Conservation (phyloP, 306 rosid genomes). For the Quercus engelmannii region DNA sequence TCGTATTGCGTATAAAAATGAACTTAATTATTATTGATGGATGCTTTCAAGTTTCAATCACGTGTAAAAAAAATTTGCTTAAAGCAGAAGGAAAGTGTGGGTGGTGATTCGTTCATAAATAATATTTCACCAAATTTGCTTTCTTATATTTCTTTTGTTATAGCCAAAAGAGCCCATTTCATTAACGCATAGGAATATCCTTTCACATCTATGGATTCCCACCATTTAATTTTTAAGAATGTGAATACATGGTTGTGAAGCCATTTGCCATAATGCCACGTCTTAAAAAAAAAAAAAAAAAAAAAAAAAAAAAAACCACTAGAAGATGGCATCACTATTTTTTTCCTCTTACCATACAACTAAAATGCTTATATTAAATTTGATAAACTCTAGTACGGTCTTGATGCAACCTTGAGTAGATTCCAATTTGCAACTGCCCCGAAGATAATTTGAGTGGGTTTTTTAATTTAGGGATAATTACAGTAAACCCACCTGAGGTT, state of each 20-base stretch:
- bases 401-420: too few relatives aligned
- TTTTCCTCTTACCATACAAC: background rate
- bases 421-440: too few relatives aligned
- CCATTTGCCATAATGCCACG: background rate
- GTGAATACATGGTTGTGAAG: background rate
- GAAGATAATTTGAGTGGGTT: too few relatives aligned
- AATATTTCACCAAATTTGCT: background rate
- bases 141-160: background rate
- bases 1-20: too few relatives aligned
- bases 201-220: background rate
- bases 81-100: slow-evolving; percentile 5
- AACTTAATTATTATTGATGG: too few relatives aligned
- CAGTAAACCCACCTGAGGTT: too few relatives aligned
- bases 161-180: slow-evolving; percentile 1
- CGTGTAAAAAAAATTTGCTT: background rate
- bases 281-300: background rate
- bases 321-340: background rate
- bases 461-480: too few relatives aligned
- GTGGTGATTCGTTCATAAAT: slow-evolving; percentile 5
- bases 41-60: background rate
- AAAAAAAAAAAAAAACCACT: background rate
- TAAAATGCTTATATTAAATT: too few relatives aligned
- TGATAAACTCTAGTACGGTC: too few relatives aligned
- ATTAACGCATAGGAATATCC: slow-evolving; percentile 11
- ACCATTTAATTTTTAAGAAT: background rate